A percentile compares a stretch with the other conserved stretches of the same genome.
Evolutionary conservation across 2,329 filamentous ascomycete genomes (phyloP).

Genomic region (Teratosphaeria destructans): DNA sequence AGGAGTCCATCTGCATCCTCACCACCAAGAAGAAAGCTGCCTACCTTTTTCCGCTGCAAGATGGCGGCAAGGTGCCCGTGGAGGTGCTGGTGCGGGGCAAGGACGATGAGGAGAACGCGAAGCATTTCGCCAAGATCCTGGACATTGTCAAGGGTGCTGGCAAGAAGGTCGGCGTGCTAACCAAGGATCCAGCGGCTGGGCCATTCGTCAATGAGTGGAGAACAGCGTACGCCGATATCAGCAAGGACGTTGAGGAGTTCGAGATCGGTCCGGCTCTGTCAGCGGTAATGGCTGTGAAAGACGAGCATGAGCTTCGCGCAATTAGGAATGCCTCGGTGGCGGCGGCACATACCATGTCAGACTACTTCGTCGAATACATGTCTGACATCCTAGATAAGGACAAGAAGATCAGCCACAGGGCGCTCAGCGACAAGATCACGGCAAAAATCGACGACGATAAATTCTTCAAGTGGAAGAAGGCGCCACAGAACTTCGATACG

Average conservation of each 20-base stretch:
- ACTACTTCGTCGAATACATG: slow-evolving; percentile 98
- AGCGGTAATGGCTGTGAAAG: slow-evolving; percentile 80
- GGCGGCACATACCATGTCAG: slow-evolving; percentile 86
- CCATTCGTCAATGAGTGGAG: slow-evolving; percentile 97
- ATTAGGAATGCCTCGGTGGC: slow-evolving; percentile 93
- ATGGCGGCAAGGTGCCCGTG: slow-evolving; percentile 75
- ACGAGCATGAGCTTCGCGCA: slow-evolving; percentile 83
- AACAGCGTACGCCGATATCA: slow-evolving; percentile 63
- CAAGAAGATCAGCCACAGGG: slow-evolving; percentile 89
- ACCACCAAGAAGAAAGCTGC: slow-evolving; percentile 98
- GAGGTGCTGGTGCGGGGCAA: slow-evolving; percentile 89
- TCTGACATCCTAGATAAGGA: slow-evolving; percentile 90
- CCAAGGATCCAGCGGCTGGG: slow-evolving; percentile 74
- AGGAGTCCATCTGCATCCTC: slow-evolving; percentile 79
- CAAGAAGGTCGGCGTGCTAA: slow-evolving; percentile 79
- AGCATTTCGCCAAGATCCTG: slow-evolving; percentile 73
- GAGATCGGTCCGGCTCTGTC: slow-evolving; percentile 79
- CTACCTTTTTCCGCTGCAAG: slow-evolving; percentile 83
- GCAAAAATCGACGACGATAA: slow-evolving; percentile 86
- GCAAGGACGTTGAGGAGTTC: slow-evolving; percentile 78
- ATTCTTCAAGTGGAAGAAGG: slow-evolving; percentile 80
- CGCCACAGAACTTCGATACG: slow-evolving; percentile 78
- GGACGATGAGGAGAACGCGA: slow-evolving; percentile 81
- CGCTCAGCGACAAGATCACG: slow-evolving; percentile 76
- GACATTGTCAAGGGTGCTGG: slow-evolving; percentile 82